phyloP scores from a whole-genome alignment of 805 yeast genomes.

The Saturnispora serradocipensis region DNA sequence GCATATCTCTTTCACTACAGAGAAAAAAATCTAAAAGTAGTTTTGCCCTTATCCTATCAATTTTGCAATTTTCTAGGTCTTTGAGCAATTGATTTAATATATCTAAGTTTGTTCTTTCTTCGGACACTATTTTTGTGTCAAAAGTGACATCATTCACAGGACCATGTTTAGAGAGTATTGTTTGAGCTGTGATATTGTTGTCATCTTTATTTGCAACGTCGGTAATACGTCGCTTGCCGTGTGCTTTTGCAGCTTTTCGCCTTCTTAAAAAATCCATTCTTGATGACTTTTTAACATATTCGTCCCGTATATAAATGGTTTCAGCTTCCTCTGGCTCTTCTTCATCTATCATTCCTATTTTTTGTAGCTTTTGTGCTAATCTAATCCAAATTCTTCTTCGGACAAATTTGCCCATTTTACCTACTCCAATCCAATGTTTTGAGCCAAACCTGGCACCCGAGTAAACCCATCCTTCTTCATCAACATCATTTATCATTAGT shows the following conservation, averaged over 20 bases:
- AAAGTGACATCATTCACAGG: not conserved
- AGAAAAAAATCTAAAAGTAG: constrained; percentile 9
- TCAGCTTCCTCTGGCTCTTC: not conserved
- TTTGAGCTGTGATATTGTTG: not conserved
- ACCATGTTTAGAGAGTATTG: not conserved
- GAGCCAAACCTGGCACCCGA: constrained; percentile 33
- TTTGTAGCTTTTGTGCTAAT: constrained; percentile 12
- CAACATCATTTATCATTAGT: constrained; percentile 45
- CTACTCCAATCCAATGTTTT: constrained; percentile 42
- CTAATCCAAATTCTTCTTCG: constrained; percentile 45
- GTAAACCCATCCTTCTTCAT: constrained; percentile 52
- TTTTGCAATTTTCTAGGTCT: not conserved
- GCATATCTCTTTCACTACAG: not conserved
- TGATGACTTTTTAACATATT: not conserved
- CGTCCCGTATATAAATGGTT: not conserved
- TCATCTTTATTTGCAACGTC: not conserved
- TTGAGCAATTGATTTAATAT: not conserved
- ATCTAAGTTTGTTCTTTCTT: not conserved
- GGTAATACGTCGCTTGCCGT: not conserved
- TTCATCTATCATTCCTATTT: not conserved
- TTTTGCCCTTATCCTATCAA: constrained; percentile 17
- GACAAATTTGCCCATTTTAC: constrained; percentile 40
- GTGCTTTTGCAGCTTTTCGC: not conserved
- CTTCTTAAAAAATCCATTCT: not conserved
- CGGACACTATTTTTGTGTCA: not conserved